Base-by-base conservation (phyloP, 257 asterid species). In the Leptodermis oblonga region DNA sequence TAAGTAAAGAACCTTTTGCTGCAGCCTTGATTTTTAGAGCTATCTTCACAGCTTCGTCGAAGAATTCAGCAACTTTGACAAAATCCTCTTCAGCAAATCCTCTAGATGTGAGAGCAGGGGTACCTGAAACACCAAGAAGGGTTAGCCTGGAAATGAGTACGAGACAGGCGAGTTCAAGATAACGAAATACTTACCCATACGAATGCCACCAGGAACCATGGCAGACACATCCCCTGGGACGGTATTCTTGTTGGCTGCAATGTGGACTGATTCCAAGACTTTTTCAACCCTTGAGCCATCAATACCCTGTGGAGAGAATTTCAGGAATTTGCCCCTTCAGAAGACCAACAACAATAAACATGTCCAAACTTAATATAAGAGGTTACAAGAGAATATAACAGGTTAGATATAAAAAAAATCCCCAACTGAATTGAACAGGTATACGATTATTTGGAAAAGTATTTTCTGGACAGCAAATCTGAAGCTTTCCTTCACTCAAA, bases 151-250 rank as follows among this genome's bases (percentile, higher is more conserved):
- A 53, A 62, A 14, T 41, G 14, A 36, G 31, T 18, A 20, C 13
- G 43, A 6, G 18, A 67, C 11, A 18, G 55, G 41, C 48, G 71
- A 72, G 20, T 33, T 11, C 13, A 75, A 48, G 68, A 63, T 45
- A 43, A 79, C 18, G 2, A 58, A 59, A 64, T 14, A 4, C 58
- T 46, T 87, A 93, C 98, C 97, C 98, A 93, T 93, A 30, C 98
- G 92, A 72, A 93, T 88, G 81, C 98, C 97, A 72, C 98, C 96
- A 73, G 98, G 97, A 9, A 93, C 98, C 97, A 93, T 90, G 77
- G 98, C 98, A 46, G 98, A 93, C 49, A 93, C 97, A 82, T 93
- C 98, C 60, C 98, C 98, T 2, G 98, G 98, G 74, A 93, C 97
- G 4, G 98, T 93, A 55, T 93, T 93, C 80, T 93, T 93, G 74